Conservation (phyloP, 2,329 filamentous ascomycete genomes). For the Arachnopeziza araneosa region DNA sequence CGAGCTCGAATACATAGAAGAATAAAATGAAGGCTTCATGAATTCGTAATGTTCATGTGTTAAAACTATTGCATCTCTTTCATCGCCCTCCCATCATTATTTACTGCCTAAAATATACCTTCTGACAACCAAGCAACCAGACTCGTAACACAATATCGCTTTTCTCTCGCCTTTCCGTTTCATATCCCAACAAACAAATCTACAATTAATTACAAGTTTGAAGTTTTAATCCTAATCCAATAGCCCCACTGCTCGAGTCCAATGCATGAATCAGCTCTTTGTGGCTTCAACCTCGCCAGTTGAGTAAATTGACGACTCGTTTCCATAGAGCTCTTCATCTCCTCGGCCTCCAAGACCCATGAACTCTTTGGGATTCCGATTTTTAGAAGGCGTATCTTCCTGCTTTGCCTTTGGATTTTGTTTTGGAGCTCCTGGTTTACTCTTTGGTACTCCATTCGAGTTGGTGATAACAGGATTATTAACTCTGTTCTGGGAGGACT, state of each 20-base stretch:
- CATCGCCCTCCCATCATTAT: neutral
- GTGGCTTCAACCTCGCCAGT: slow-evolving; percentile 28
- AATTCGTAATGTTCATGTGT: neutral
- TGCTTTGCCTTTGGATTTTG: slow-evolving; percentile 25
- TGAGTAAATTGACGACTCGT: slow-evolving; percentile 46
- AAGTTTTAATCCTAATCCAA: neutral
- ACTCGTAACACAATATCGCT: slow-evolving; percentile 2
- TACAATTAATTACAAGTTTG: slow-evolving; percentile 15
- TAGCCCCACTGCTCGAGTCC: neutral
- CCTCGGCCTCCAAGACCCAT: slow-evolving; percentile 80
- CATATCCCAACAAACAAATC: slow-evolving; percentile 4
- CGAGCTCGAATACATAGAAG: neutral
- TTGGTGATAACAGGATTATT: slow-evolving; percentile 35
- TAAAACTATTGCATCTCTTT: neutral
- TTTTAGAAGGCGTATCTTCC: slow-evolving; percentile 62
- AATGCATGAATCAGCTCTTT: neutral
- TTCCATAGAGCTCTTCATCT: slow-evolving; percentile 69
- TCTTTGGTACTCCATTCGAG: slow-evolving; percentile 21
- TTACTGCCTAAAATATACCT: neutral
- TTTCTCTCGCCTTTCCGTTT: slow-evolving; percentile 9
- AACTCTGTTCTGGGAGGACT: slow-evolving; percentile 36
- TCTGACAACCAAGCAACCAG: neutral
- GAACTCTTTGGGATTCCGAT: slow-evolving; percentile 69
- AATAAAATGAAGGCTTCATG: neutral
- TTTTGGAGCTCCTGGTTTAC: slow-evolving; percentile 29